Evolutionary conservation across 2,329 filamentous ascomycete species (phyloP).

Genomic region (Graphilbum sp.): DNA sequence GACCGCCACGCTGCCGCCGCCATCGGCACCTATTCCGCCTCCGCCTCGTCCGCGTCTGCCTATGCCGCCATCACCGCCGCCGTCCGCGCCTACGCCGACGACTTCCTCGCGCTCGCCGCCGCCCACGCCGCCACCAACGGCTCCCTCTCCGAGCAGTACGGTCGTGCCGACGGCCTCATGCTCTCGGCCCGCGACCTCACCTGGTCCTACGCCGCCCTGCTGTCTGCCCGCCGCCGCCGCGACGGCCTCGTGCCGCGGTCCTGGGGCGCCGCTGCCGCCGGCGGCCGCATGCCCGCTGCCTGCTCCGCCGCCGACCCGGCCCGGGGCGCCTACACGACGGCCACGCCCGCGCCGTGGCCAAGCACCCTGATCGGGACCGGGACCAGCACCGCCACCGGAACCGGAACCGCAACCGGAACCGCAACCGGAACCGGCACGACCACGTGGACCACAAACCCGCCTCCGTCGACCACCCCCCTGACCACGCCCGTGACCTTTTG

Average conservation of each 20-base stretch:
- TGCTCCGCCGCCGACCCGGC: conserved; percentile 30
- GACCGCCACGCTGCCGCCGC: conserved; percentile 42
- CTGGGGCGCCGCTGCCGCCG: conserved; percentile 30
- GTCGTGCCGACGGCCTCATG: conserved; percentile 30
- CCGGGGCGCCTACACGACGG: conserved; percentile 35
- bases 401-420: conserved; percentile 11
- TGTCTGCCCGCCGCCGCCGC: conserved; percentile 44
- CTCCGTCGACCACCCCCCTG: conserved; percentile 25
- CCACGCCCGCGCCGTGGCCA: conserved; percentile 3
- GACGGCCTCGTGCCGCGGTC: conserved; percentile 19
- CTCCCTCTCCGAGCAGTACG: conserved; percentile 52
- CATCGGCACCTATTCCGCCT: conserved; percentile 42
- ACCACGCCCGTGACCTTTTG: conserved; percentile 42
- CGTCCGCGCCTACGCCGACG: conserved; percentile 40
- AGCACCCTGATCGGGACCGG: conserved; percentile 20
- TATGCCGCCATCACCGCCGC: conserved; percentile 42
- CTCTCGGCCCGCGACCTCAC: conserved; percentile 52
- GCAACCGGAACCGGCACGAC: conserved; percentile 26
- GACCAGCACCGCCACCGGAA: conserved; percentile 12
- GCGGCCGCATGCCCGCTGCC: conserved; percentile 22
- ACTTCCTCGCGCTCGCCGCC: conserved; percentile 44
- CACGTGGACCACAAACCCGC: conserved; percentile 4
- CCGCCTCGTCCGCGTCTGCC: conserved; percentile 11
- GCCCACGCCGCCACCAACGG: conserved; percentile 46
- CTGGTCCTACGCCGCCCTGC: conserved; percentile 57